Evolutionary conservation across 305 asterid species (phyloP).

Genomic region (Andrographis paniculata): DNA sequence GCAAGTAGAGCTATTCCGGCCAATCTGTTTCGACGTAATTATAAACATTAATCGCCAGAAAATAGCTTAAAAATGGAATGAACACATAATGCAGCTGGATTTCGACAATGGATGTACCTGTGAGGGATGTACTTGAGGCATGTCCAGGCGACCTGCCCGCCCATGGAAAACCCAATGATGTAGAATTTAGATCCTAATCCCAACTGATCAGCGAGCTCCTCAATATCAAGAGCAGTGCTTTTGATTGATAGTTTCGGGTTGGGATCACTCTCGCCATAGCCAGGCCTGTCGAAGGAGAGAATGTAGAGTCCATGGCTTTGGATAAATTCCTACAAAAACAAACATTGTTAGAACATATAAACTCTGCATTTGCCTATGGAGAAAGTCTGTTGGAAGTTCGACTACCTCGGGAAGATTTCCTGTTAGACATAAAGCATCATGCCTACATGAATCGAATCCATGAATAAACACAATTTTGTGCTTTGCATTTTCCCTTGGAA

Average conservation of each 20-base stretch:
- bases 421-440: slow-evolving; percentile 22
- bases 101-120: too few species aligned
- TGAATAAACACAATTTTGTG: slow-evolving; percentile 53
- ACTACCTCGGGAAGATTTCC: neutral
- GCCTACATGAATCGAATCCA: slow-evolving; percentile 44
- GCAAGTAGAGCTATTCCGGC: slow-evolving; percentile 64
- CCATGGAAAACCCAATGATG: slow-evolving; percentile 68
- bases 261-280: slow-evolving; percentile 91
- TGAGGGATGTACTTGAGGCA: slow-evolving; percentile 33
- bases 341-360: too few species aligned
- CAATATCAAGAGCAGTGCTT: slow-evolving; percentile 59
- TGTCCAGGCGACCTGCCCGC: slow-evolving; percentile 76
- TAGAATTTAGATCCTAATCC: slow-evolving; percentile 67
- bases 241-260: slow-evolving; percentile 47
- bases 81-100: too few species aligned
- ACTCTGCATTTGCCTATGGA: too few species aligned
- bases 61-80: too few species aligned
- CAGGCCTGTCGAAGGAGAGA: slow-evolving; percentile 78
- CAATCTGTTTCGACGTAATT: slow-evolving; percentile 48
- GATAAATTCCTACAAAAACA: slow-evolving; percentile 35
- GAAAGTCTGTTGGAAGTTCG: too few species aligned
- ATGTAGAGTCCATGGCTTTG: slow-evolving; percentile 52
- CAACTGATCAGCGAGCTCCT: slow-evolving; percentile 81
- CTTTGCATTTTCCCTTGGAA: slow-evolving; percentile 42
- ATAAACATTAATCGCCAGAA: too few species aligned